Base-by-base conservation (phyloP, 768 basidiomycete genomes). In the Guyanaporus albipodus region DNA sequence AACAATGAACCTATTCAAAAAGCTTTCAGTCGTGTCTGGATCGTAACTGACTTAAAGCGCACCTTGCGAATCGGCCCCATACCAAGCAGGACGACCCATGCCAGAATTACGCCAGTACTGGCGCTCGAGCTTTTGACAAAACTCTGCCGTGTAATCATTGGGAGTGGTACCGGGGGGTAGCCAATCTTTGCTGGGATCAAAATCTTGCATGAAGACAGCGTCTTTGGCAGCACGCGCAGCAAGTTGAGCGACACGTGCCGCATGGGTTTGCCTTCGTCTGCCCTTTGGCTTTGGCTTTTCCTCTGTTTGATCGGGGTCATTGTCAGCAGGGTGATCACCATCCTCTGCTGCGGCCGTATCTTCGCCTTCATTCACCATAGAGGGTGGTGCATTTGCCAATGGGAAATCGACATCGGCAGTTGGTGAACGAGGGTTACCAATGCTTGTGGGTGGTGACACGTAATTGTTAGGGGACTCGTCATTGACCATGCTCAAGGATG, bases 51-150 rank as follows among this genome's bases (percentile, higher is more conserved):
- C n/a, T 21, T 8, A 44, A 23, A 54, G 70, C 79, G 52, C 42
- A 86, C 93, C 95, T 72, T 86, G 81, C 51, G 91, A 85, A 65
- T 99, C 96, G 4, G 96, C 96, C 17, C 95, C 96, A 67, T 99
- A 99, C 94, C 91, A 95, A 4, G 94, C 82, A n/a, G 93, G 76
- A 52, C 84, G 87, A 4, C 91, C 90, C 4, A 95, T 66, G 0
- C 91, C 84, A 66, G 91, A 83, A 54, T 88, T 92, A 43, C 93
- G 75, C 96, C 96, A 99, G 67, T 83, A 97, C 44, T 85, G 77
- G 24, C 93, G 75, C 68, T 97, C 94, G 17, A 98, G 75, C 50
- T 84, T 82, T 49, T 81, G 78, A 63, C 94, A 96, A 50, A 90
- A 87, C 51, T 95, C 92, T 11, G 79, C 76, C 0, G 89, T 93